These are phyloP conservation scores for Cercospora brassicicola DNA, from an alignment of 2,329 filamentous ascomycete genomes.

Conservation along the genomic window DNA sequence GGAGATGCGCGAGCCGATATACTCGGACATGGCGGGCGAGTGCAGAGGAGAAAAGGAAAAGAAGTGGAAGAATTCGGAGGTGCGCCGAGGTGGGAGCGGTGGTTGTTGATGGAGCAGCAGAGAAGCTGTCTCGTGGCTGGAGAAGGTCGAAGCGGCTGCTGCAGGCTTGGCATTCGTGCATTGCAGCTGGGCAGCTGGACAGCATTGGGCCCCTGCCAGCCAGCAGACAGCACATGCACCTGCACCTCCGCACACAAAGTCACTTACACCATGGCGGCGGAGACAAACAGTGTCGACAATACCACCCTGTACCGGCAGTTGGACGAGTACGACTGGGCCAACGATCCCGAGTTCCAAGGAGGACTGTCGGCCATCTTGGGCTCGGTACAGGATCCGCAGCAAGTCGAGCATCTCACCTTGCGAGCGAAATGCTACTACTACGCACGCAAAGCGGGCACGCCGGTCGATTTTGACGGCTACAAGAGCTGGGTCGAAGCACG, in stretches of 20 bases:
- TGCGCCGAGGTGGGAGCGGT: constrained; percentile 11
- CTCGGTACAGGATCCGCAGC: constrained; percentile 54
- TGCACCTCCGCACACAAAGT: neutral
- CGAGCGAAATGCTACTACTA: constrained; percentile 72
- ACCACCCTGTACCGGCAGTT: constrained; percentile 58
- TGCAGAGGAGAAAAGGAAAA: constrained; percentile 7
- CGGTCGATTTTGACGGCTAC: constrained; percentile 68
- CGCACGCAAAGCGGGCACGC: constrained; percentile 43
- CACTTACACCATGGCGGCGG: constrained; percentile 27
- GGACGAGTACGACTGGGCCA: constrained; percentile 66
- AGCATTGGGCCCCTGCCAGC: neutral
- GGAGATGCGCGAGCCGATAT: constrained; percentile 82
- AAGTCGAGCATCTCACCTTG: constrained; percentile 59
- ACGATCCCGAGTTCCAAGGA: constrained; percentile 67
- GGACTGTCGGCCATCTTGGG: constrained; percentile 66
- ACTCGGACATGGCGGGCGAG: constrained; percentile 57
- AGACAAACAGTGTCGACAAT: constrained; percentile 22
- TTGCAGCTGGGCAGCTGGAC: neutral
- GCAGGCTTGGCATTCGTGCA: neutral
- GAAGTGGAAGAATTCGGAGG: constrained; percentile 6
- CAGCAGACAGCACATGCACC: neutral
- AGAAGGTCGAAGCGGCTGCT: neutral
- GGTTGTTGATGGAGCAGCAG: neutral
- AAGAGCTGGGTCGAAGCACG: constrained; percentile 59
- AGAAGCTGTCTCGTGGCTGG: constrained; percentile 1